A percentile compares a stretch with the other conserved stretches of the same genome.
phyloP scores from a whole-genome alignment of 768 basidiomycete genomes.

The Lepiota subincarnata region DNA sequence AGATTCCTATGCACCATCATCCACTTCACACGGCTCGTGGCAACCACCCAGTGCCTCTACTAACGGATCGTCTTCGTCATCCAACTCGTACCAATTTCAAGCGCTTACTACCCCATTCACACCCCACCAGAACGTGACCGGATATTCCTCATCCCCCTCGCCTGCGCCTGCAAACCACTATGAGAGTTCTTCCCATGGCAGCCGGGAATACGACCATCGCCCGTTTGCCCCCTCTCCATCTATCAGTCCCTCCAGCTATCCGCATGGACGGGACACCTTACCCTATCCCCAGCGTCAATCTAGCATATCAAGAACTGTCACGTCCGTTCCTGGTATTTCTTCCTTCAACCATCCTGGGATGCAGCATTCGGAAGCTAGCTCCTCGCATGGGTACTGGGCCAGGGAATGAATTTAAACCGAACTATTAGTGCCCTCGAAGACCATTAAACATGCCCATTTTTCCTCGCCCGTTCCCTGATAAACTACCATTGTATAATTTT shows the following conservation, averaged over 20 bases:
- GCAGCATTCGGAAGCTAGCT: conserved; percentile 12
- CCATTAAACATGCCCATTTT: conserved; percentile 6
- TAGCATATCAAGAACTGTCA: conserved; percentile 13
- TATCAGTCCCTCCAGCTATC: conserved; percentile 24
- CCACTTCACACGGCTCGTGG: conserved; percentile 10
- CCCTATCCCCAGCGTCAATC: conserved; percentile 18
- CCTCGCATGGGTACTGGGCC: conserved; percentile 19
- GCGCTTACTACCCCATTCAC: conserved; percentile 13
- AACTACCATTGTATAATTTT: conserved; percentile 3
- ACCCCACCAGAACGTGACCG: conserved; percentile 10
- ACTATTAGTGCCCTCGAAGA: not conserved
- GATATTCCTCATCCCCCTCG: conserved; percentile 10
- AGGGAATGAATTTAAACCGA: conserved; percentile 15
- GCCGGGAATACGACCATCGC: conserved; percentile 20
- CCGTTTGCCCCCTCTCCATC: conserved; percentile 22
- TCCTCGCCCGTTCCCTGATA: not conserved
- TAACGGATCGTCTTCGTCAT: conserved; percentile 1
- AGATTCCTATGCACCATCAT: conserved; percentile 14
- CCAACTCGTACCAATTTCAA: conserved; percentile 6
- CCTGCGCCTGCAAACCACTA: conserved; percentile 6
- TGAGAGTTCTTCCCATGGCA: conserved; percentile 7
- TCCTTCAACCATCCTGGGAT: conserved; percentile 11
- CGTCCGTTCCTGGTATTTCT: conserved; percentile 9
- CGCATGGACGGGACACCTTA: conserved; percentile 14
- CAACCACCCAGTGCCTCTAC: conserved; percentile 1